phyloP scores from a whole-genome alignment of 2,329 filamentous ascomycete species.

The Fusarium staphyleae region DNA sequence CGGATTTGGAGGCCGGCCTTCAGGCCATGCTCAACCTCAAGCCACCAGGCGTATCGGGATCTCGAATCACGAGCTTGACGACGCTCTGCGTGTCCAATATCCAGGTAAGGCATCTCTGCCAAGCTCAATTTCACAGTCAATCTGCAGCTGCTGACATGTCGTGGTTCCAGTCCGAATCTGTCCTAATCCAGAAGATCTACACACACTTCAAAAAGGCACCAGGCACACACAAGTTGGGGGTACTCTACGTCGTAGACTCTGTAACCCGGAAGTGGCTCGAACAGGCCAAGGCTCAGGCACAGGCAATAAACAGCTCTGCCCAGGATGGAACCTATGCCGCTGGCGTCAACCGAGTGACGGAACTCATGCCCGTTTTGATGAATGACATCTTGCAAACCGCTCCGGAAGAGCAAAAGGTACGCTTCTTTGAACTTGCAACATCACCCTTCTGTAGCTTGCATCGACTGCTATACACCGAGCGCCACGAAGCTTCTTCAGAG shows the following conservation, averaged over 20 bases:
- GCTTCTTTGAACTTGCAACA: slow-evolving; percentile 52
- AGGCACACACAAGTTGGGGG: slow-evolving; percentile 95
- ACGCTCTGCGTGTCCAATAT: slow-evolving; percentile 87
- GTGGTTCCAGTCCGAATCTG: slow-evolving; percentile 79
- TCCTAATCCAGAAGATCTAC: slow-evolving; percentile 94
- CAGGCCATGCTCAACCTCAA: slow-evolving; percentile 92
- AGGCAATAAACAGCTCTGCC: slow-evolving; percentile 80
- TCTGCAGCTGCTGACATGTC: slow-evolving; percentile 30
- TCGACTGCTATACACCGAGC: slow-evolving; percentile 22
- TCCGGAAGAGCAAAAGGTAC: slow-evolving; percentile 96
- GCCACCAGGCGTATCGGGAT: slow-evolving; percentile 91
- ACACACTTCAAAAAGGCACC: slow-evolving; percentile 97
- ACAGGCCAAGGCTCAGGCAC: slow-evolving; percentile 85
- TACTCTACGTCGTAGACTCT: slow-evolving; percentile 99
- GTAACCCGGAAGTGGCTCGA: slow-evolving; percentile 99
- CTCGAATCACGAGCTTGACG: slow-evolving; percentile 88
- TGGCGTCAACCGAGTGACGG: slow-evolving; percentile 94
- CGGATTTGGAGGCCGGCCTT: slow-evolving; percentile 88
- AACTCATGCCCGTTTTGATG: slow-evolving; percentile 92
- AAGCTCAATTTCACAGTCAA: neutral
- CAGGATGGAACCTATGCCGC: slow-evolving; percentile 93
- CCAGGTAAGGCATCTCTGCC: slow-evolving; percentile 67
- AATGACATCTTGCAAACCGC: slow-evolving; percentile 90
- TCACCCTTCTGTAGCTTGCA: slow-evolving; percentile 35
- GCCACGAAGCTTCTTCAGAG: slow-evolving; percentile 23